Evolutionary conservation across 2,329 filamentous ascomycete species (phyloP).

Genomic region (Biscogniauxia sp.): DNA sequence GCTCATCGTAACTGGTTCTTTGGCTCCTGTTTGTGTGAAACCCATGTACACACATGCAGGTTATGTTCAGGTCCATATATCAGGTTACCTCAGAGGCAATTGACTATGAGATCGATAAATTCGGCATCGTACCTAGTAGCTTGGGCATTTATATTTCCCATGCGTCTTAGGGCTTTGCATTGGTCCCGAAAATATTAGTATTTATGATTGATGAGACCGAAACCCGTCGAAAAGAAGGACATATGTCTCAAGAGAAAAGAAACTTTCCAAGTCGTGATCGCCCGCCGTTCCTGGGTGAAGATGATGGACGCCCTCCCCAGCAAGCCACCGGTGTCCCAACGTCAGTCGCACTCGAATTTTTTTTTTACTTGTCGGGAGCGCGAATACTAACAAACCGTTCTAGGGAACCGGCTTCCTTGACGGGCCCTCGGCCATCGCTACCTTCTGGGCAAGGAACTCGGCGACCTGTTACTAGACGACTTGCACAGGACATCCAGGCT

Average conservation of each 20-base stretch:
- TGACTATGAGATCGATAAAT: neutral
- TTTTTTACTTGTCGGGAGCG: neutral
- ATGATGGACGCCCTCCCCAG: neutral
- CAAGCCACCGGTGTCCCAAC: neutral
- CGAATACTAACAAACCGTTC: neutral
- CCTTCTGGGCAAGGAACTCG: slow-evolving; percentile 9
- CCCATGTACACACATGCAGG: neutral
- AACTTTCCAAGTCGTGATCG: neutral
- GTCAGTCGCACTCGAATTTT: neutral
- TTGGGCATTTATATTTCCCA: neutral
- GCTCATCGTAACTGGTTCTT: neutral
- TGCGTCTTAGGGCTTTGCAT: neutral
- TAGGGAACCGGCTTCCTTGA: neutral
- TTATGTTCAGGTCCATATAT: neutral
- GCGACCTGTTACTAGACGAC: slow-evolving; percentile 8
- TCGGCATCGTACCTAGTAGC: neutral
- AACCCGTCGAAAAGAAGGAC: neutral
- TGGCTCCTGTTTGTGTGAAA: neutral
- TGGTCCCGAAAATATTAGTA: neutral
- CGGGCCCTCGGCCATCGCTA: neutral
- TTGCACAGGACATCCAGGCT: slow-evolving; percentile 7
- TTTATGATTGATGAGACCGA: neutral
- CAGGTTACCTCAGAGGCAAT: neutral
- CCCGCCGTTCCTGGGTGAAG: neutral
- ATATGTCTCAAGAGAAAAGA: neutral